Evolutionary conservation across 1,284 basidiomycete genomes (phyloP).

Genomic region (Mycena citricolor): DNA sequence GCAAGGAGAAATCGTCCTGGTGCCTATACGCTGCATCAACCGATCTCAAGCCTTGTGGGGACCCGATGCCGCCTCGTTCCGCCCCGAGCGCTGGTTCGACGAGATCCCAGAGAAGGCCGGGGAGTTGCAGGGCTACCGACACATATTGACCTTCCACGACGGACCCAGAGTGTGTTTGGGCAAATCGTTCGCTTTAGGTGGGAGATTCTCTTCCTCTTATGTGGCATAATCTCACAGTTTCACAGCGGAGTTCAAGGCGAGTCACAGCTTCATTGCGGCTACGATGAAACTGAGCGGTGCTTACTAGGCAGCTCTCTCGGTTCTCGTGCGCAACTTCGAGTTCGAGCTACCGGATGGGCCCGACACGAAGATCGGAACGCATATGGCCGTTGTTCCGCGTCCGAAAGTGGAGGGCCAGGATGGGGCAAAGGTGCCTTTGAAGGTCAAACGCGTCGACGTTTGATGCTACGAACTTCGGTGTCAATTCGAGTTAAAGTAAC

Average conservation of each 20-base stretch:
- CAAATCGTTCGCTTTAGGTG: constrained; percentile 26
- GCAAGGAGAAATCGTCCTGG: constrained; percentile 43
- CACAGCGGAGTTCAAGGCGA: constrained; percentile 46
- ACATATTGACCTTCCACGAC: constrained; percentile 16
- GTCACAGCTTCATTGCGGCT: constrained; percentile 20
- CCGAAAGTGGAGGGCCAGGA: constrained; percentile 43
- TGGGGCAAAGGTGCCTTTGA: constrained; percentile 42
- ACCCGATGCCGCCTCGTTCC: constrained; percentile 37
- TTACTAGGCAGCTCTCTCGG: constrained; percentile 42
- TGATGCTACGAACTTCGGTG: no score
- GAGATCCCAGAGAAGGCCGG: no score
- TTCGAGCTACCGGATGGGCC: constrained; percentile 45
- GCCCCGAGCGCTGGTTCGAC: constrained; percentile 42
- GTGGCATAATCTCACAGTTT: constrained; percentile 19
- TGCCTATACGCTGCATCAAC: constrained; percentile 48
- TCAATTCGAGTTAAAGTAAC: no score
- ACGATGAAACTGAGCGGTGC: not conserved
- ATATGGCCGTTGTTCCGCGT: constrained; percentile 38
- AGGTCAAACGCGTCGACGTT: constrained; percentile 27
- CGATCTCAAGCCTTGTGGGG: constrained; percentile 49
- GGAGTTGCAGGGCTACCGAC: constrained; percentile 16
- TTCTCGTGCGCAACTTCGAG: constrained; percentile 43
- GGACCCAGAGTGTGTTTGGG: constrained; percentile 16
- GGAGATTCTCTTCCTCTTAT: constrained; percentile 39
- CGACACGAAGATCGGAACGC: constrained; percentile 35